Evolutionary conservation across 108 stramenopile species (phyloP).

Genomic region (Cyclotella cryptica): DNA sequence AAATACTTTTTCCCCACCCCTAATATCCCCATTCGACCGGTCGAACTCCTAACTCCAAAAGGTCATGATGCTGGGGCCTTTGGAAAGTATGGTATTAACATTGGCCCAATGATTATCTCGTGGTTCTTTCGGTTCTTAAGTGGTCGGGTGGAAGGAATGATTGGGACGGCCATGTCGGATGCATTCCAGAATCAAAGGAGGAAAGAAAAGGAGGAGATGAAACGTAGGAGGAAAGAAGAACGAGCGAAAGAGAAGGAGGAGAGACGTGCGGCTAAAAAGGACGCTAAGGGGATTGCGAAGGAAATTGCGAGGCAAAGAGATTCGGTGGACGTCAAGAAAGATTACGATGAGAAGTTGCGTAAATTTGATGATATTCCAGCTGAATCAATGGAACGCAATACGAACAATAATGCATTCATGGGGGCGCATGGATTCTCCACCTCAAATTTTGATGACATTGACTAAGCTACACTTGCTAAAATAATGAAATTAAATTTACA

Average conservation of each 20-base stretch:
- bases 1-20: constrained; percentile 87
- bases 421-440: neutral
- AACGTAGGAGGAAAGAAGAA: constrained; percentile 43
- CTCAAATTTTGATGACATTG: constrained; percentile 17
- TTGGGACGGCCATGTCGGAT: constrained; percentile 65
- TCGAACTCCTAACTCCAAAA: constrained; percentile 71
- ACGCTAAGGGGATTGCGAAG: constrained; percentile 7
- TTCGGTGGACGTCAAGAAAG: neutral
- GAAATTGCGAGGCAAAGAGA: constrained; percentile 18
- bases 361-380: neutral
- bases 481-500: neutral
- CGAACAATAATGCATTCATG: neutral
- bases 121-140: constrained; percentile 80
- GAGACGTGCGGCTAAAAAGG: constrained; percentile 6
- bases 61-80: constrained; percentile 56
- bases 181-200: constrained; percentile 61
- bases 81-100: constrained; percentile 78
- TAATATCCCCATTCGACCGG: constrained; percentile 71
- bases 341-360: neutral
- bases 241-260: constrained; percentile 36
- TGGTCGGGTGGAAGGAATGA: constrained; percentile 66
- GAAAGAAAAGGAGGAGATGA: constrained; percentile 45
- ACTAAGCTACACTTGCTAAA: neutral
- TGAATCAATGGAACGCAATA: neutral
- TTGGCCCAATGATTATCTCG: constrained; percentile 86